These are phyloP conservation scores for Xanthoparmelia taractica DNA, from an alignment of 495 filamentous ascomycete species.

Conservation along the genomic window DNA sequence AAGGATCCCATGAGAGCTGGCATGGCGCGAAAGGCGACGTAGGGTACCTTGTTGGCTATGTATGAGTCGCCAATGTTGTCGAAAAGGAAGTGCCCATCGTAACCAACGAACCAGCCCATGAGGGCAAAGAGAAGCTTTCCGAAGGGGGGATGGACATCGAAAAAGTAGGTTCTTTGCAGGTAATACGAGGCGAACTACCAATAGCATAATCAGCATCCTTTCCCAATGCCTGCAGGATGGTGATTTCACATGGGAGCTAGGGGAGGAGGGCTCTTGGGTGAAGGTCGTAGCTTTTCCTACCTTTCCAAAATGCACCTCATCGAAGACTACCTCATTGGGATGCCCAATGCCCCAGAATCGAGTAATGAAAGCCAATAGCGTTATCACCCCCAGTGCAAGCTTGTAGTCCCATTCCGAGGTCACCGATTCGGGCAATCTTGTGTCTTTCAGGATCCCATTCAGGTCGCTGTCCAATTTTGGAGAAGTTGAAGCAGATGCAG, in stretches of 20 bases:
- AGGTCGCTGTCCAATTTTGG: constrained; percentile 21
- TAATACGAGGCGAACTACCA: constrained; percentile 90
- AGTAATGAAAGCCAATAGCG: constrained; percentile 75
- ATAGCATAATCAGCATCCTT: not conserved
- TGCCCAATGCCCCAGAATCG: constrained; percentile 92
- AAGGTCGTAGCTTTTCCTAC: constrained; percentile 41
- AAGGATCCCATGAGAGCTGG: constrained; percentile 85
- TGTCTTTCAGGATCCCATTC: constrained; percentile 23
- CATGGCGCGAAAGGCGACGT: constrained; percentile 89
- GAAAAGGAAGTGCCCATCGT: constrained; percentile 94
- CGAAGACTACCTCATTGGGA: constrained; percentile 95
- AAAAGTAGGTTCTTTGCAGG: constrained; percentile 96
- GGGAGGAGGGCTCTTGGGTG: not conserved
- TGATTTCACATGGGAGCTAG: not conserved
- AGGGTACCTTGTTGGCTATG: constrained; percentile 92
- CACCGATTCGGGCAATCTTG: constrained; percentile 17
- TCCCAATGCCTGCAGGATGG: not conserved
- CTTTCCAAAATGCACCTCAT: constrained; percentile 99
- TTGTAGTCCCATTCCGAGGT: constrained; percentile 75
- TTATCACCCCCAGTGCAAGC: constrained; percentile 70
- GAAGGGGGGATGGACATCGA: constrained; percentile 98
- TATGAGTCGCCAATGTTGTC: constrained; percentile 99
- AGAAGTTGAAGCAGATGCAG: constrained; percentile 26
- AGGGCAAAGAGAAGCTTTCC: constrained; percentile 67
- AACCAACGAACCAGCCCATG: constrained; percentile 92